phyloP scores from a whole-genome alignment of 2,329 filamentous ascomycete genomes.

The Aureobasidium sp. region DNA sequence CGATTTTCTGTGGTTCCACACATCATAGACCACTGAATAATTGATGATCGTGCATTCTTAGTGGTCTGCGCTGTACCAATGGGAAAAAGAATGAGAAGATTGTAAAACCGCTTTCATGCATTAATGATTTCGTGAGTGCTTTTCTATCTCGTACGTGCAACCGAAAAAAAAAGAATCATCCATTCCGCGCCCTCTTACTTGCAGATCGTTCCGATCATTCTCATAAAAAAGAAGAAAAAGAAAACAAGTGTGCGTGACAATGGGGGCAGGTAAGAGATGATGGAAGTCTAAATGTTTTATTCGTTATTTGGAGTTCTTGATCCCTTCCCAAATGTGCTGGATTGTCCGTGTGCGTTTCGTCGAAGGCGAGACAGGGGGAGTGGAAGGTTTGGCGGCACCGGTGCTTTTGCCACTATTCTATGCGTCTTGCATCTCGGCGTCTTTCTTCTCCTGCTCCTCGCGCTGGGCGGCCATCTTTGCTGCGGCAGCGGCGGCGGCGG shows the following conservation, averaged over 20 bases:
- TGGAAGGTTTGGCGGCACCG: too few species aligned
- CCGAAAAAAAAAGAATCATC: neutral
- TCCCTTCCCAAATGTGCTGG: too few species aligned
- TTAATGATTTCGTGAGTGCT: neutral
- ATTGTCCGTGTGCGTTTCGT: neutral
- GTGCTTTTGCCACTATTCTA: neutral
- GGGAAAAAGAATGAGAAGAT: neutral
- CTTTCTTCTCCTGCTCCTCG: slow-evolving; percentile 53
- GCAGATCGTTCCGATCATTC: neutral
- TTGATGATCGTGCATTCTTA: too few species aligned
- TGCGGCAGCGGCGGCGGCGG: slow-evolving; percentile 43
- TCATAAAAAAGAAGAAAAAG: neutral
- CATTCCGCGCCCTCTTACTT: neutral
- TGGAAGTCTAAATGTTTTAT: neutral
- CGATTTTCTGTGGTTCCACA: too few species aligned
- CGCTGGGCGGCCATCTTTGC: slow-evolving; percentile 39
- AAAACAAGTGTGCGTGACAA: too few species aligned
- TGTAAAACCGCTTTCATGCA: neutral
- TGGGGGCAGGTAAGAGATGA: neutral
- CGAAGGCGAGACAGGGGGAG: neutral
- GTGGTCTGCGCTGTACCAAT: too few species aligned
- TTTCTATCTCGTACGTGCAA: neutral
- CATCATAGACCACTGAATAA: too few species aligned
- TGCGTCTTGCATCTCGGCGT: slow-evolving; percentile 36
- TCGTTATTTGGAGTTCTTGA: neutral